Evolutionary conservation across 1,139 yeast genomes (phyloP).

Genomic region (Geotrichum restrictum): DNA sequence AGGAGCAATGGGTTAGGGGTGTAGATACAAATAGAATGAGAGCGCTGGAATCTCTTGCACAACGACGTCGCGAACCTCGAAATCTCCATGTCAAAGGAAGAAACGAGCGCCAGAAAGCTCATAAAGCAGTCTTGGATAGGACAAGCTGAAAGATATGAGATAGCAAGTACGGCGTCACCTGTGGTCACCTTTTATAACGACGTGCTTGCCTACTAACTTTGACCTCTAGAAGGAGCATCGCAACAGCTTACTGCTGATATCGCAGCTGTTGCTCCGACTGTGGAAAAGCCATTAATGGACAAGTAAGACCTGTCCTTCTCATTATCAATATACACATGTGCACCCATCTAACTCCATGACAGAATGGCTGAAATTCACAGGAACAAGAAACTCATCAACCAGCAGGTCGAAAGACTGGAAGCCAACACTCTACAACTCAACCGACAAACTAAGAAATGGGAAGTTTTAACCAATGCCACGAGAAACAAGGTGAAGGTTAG

Average conservation of each 20-base stretch:
- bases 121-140: conserved; percentile 37
- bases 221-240: conserved; percentile 18
- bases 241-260: conserved; percentile 20
- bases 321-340: background rate
- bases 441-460: conserved; percentile 27
- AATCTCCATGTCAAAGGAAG: conserved; percentile 25
- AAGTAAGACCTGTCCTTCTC: conserved; percentile 14
- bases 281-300: conserved; percentile 30
- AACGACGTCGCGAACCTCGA: too few species aligned
- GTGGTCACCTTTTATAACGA: too few species aligned
- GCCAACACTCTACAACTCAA: conserved; percentile 24
- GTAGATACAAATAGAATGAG: too few species aligned
- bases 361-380: conserved; percentile 30
- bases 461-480: conserved; percentile 24
- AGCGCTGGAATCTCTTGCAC: too few species aligned
- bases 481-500: conserved; percentile 25
- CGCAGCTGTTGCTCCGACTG: conserved; percentile 26
- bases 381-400: conserved; percentile 26
- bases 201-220: conserved; percentile 1
- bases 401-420: conserved; percentile 28
- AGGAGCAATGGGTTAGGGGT: too few species aligned
- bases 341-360: too few species aligned
- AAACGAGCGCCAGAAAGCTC: conserved; percentile 29
- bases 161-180: conserved; percentile 26
- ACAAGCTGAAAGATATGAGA: conserved; percentile 31